These are phyloP conservation scores for Epichloe hybrida DNA, from an alignment of 2,329 filamentous ascomycete genomes.

Conservation along the genomic window DNA sequence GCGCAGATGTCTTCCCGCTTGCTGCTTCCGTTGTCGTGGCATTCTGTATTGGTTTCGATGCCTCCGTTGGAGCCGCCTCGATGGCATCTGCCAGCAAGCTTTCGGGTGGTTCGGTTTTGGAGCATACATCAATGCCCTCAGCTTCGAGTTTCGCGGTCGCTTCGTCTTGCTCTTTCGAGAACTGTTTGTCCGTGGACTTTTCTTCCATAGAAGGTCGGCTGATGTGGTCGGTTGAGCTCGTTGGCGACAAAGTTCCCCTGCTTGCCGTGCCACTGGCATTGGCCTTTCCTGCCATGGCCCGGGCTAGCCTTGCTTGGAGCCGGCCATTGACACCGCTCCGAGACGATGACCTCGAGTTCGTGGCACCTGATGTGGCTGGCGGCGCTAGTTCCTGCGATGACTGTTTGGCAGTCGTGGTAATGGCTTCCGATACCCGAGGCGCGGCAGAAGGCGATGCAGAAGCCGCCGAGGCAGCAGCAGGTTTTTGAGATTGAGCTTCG, in stretches of 20 bases:
- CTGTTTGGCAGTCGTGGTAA: constrained; percentile 10
- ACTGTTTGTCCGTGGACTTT: constrained; percentile 14
- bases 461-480: background rate
- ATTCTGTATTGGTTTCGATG: background rate
- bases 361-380: constrained; percentile 17
- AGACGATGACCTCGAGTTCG: constrained; percentile 49
- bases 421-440: background rate
- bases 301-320: constrained; percentile 78
- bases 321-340: constrained; percentile 58
- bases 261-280: constrained; percentile 24
- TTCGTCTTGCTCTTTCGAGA: background rate
- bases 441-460: background rate
- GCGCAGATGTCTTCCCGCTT: background rate
- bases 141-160: background rate
- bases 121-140: background rate
- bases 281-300: constrained; percentile 66
- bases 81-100: background rate
- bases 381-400: constrained; percentile 11
- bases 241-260: constrained; percentile 24
- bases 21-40: background rate
- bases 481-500: constrained; percentile 20
- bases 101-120: background rate
- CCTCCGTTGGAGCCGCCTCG: background rate
- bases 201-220: constrained; percentile 16
- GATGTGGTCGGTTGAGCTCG: constrained; percentile 23